Base-by-base conservation (phyloP, 345 rosid species). In the Moricandia arvensis region DNA sequence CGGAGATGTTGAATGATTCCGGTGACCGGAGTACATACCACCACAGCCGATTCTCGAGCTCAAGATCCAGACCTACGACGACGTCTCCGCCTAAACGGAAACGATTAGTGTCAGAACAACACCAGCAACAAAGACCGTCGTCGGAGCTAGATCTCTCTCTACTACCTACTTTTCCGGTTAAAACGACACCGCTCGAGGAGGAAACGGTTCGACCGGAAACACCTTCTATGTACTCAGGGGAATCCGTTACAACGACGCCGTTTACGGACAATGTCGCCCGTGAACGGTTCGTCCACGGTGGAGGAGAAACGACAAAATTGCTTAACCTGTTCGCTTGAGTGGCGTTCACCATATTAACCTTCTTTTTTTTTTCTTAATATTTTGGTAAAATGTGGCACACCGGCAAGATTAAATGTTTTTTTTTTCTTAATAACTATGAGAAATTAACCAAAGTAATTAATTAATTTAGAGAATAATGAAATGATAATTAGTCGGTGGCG, bases 71-170 rank as follows among this genome's bases (percentile, higher is more conserved):
- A n/a, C n/a, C n/a, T n/a, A n/a, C n/a, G n/a, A n/a, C 78, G 51
- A 80, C 54, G 6, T 87, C 87, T 12, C 85, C 86, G 1, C 82
- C 87, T 4, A 89, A 88, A 78, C 75, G 72, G 64, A 79, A 62
- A 81, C 86, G 91, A 5, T 30, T 67, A 60, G 18, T 63, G 3
- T 86, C 81, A 4, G 88, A 82, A 45, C 63, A 21, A 21, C 24
- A 63, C 12, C 55, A 54, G 1, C 29, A 2, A n/a, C n/a, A n/a
- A n/a, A n/a, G n/a, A 10, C 86, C 69, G 27, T 80, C 76, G 41
- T 78, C 87, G 64, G 96, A 88, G 78, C 88, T 93, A 66, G 89
- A 88, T 84, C 93, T 91, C 58, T 68, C 92, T 68, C 53, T 88
- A 26, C 82, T 79, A 7, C 87, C 94, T 1, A 71, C 6, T 37